Evolutionary conservation across 148 eudicot genomes (phyloP), one percentile per base, ranked within the genome.

Genomic region (Spergularia marina): DNA sequence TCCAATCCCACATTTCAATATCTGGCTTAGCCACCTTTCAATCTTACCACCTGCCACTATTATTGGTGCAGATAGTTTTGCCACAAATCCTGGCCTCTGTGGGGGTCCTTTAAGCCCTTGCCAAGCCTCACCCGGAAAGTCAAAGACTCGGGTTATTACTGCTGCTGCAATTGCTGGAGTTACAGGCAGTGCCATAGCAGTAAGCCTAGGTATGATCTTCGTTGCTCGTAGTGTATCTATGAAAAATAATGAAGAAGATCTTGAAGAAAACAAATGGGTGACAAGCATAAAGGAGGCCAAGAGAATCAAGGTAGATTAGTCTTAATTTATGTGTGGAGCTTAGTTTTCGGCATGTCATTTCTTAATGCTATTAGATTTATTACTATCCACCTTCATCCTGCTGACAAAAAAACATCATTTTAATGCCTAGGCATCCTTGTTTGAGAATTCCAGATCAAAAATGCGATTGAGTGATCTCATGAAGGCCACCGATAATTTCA

Each of bases 401-500:
- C 59, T 80, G 55, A 74, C 23, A 12, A 68, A 60, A 60, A 6
- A 60, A 63, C 1, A 14, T 23, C 39, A 13, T 30, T 30, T 30
- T 69, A 20, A 74, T 49, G 20, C 56, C 11, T 58, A 81, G 80
- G 81, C 88, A 30, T 87, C 91, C 54, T 75, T 86, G 87, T 88
- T 90, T 51, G 90, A 84, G 86, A 79, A 78, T 41, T 75, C 89
- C 17, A 73, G 84, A 77, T 77, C 86, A 0, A 86, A 86, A 78
- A 86, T 88, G 90, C 85, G 81, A 77, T 76, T 88, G n/a, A 79
- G 82, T 69, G 91, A 90, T 77, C 86, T 90, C 77, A 86, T 90
- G 89, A 86, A 85, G 80, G 94, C 91, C 47, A 90, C 94, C 23
- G 81, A 86, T 65, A 70, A 70, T 80, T 90, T 90, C 84, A 86